Percentiles rank a stretch among this genome's conserved stretches.
Conservation (phyloP, 163 green algal genomes). For the Scenedesmus sp. region DNA sequence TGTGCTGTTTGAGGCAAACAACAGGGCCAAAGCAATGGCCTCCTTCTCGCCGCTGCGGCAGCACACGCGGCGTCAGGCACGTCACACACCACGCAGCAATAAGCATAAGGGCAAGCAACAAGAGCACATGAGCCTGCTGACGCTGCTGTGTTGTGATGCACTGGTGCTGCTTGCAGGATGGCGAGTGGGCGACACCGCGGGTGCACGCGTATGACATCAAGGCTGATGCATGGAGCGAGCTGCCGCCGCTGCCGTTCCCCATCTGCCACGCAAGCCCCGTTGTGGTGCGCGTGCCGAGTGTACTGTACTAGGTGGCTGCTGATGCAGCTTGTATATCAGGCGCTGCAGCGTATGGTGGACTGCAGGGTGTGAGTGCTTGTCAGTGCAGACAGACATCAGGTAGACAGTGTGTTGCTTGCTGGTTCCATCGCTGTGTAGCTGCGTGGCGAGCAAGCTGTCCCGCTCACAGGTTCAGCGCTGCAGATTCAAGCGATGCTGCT, state of each 20-base stretch:
- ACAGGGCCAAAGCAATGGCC: neutral
- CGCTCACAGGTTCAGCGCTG: neutral
- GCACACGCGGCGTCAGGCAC: too few species aligned
- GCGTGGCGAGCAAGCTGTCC: too few species aligned
- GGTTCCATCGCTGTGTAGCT: neutral
- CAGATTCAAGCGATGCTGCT: neutral
- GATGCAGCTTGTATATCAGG: neutral
- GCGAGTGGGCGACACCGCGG: constrained; percentile 1
- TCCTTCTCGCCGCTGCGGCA: neutral
- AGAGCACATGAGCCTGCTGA: too few species aligned
- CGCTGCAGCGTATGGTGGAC: neutral
- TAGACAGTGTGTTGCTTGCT: too few species aligned
- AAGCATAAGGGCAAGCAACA: too few species aligned
- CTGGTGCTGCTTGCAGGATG: neutral
- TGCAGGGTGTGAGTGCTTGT: neutral
- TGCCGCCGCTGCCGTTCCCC: constrained; percentile 15
- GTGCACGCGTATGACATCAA: constrained; percentile 12
- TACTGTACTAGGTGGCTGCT: neutral
- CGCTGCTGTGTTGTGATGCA: neutral
- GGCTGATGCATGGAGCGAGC: neutral
- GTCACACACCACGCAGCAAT: too few species aligned
- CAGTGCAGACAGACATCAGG: too few species aligned
- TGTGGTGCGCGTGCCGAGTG: constrained; percentile 26
- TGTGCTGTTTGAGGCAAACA: neutral
- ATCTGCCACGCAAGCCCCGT: constrained; percentile 34